Evolutionary conservation across 306 rosid species (phyloP), one percentile per base, ranked within the genome.

Genomic region (Prunus dulcis): DNA sequence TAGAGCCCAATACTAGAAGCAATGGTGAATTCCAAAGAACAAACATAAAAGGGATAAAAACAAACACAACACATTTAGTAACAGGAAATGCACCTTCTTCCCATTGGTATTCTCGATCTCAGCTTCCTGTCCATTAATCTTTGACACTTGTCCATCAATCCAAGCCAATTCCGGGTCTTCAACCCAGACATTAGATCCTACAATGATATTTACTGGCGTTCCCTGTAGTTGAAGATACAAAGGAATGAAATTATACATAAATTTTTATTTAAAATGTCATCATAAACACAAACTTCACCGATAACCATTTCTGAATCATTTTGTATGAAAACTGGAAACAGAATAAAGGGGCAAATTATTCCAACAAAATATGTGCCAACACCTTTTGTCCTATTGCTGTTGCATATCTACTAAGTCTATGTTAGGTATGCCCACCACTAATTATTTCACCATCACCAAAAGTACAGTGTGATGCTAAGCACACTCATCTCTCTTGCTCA

Each of bases 141-240:
- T 92, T 14, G 86, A 64, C 11, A 95, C 98, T 73, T 76, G 86
- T 74, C 98, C 99, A 86, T 91, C 96, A 25, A 86, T 64, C 93
- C 98, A 95, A 58, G 92, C 84, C 53, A 74, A 81, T 0, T 82
- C 91, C 55, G 91, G 91, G 68, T 92, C 96, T 82, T 90, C 97
- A 25, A 69, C 79, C 99, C 99, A 95, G 82, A 95, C 98, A 79
- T 92, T 93, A 82, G 98, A 92, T 76, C 96, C 98, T 71, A 82
- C 98, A 69, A 77, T 89, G 78, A 95, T 95, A 83, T 92, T 95
- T 83, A 92, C 97, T 10, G 93, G 88, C 67, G 96, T 90, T 84
- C 93, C 97, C 98, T 95, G 90, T 85, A 85, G n/a, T 85, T 50
- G 32, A 38, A 78, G 41, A 72, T 51, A 78, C 60, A 9, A 32